These are phyloP conservation scores for Aspergillus tanneri DNA, from an alignment of 2,329 filamentous ascomycete species.

Conservation along the genomic window DNA sequence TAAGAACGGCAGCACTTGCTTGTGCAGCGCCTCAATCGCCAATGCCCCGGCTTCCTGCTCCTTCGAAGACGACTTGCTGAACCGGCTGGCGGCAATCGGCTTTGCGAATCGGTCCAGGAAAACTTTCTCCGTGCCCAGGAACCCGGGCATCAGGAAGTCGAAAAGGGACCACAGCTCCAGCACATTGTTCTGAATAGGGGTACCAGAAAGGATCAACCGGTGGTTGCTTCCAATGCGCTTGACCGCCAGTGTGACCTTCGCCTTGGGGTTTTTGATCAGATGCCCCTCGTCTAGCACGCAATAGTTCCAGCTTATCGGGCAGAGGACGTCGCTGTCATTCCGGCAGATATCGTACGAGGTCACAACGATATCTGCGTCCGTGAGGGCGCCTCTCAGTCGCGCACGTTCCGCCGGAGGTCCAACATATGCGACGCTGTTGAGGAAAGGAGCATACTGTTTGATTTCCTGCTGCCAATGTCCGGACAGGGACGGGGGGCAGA, in stretches of 20 bases:
- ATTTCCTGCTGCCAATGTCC: slow-evolving; percentile 99
- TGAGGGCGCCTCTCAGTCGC: slow-evolving; percentile 66
- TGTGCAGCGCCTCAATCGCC: slow-evolving; percentile 96
- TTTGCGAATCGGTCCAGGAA: slow-evolving; percentile 94
- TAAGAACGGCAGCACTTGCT: slow-evolving; percentile 95
- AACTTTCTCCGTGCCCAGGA: slow-evolving; percentile 94
- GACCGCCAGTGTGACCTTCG: slow-evolving; percentile 90
- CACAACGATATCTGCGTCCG: slow-evolving; percentile 84
- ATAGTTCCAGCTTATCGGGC: slow-evolving; percentile 91
- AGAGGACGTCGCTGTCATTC: slow-evolving; percentile 85
- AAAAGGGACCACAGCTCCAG: slow-evolving; percentile 96
- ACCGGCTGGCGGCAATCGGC: slow-evolving; percentile 89
- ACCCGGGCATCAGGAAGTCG: slow-evolving; percentile 98
- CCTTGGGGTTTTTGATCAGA: slow-evolving; percentile 97
- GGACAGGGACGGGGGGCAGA: slow-evolving; percentile 92
- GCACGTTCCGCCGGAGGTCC: slow-evolving; percentile 80
- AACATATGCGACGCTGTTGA: slow-evolving; percentile 85
- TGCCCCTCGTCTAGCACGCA: slow-evolving; percentile 96
- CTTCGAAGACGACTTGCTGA: slow-evolving; percentile 95
- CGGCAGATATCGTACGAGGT: slow-evolving; percentile 98
- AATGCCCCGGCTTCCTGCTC: slow-evolving; percentile 96
- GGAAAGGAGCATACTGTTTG: slow-evolving; percentile 90
- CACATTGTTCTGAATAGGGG: slow-evolving; percentile 97
- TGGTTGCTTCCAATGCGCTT: slow-evolving; percentile 90
- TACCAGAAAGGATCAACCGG: slow-evolving; percentile 91